Evolutionary conservation across 78 protist genomes (phyloP), one percentile per base, ranked within the genome.

Genomic region (Cavenderia fasciculata): DNA sequence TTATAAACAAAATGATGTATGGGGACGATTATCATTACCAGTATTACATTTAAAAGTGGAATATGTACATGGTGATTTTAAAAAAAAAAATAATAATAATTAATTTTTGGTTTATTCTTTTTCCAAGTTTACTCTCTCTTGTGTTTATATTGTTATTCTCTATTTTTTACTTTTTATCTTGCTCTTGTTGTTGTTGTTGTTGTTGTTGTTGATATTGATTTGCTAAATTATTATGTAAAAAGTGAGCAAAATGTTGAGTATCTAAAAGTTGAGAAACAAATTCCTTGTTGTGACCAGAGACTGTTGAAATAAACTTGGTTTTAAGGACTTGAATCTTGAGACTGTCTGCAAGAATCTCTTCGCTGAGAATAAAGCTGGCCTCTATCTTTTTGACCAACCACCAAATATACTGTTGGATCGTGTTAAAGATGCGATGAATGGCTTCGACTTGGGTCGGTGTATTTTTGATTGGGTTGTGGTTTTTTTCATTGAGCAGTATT

Each of bases 321-420:
- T 82, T 82, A 33, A 68, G 44, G 8, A 68, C 52, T 41, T 82
- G 78, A 11, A 82, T 68, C 29, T 68, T 47, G 34, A 82, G 31
- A 56, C 89, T 82, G 41, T 82, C 89, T 21, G 59, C 40, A 31
- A 68, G 47, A 56, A 66, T 62, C 21, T 47, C 75, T 23, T 43
- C 59, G 10, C 11, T 49, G 19, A 59, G n/a, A 5, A 52, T 40
- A n/a, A 82, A 82, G 31, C 72, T 73, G 11, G 2, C 68, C 44
- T 82, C 89, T 29, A 82, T 82, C 59, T 82, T 82, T 57, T 82
- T 82, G 46, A 82, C 74, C 49, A 82, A 68, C 89, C 89, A 82
- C 66, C 65, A 68, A 29, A 71, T 82, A 68, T 82, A 82, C 29
- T 82, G 75, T 82, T 82, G 89, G 27, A 82, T 82, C 10, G 77